phyloP scores from a whole-genome alignment of 306 rosid species.

The Casuarina glauca region DNA sequence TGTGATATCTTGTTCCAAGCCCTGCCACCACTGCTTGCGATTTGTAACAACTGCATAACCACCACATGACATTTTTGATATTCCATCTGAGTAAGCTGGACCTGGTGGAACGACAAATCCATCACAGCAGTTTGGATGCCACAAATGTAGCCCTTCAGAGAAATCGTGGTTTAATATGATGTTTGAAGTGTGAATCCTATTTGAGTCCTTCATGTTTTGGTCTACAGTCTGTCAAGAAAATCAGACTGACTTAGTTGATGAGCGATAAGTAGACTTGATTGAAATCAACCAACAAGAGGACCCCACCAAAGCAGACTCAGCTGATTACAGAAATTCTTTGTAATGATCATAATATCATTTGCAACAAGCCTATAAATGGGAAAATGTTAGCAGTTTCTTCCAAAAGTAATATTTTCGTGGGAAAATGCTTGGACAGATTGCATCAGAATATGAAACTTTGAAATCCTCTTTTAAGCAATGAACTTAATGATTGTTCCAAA shows the following conservation, averaged over 20 bases:
- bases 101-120: slow-evolving; percentile 58
- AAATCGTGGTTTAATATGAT: slow-evolving; percentile 77
- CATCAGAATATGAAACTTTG: not conserved
- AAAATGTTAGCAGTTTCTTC: not conserved
- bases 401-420: not conserved
- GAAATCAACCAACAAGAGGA: not conserved
- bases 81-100: slow-evolving; percentile 39
- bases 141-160: slow-evolving; percentile 67
- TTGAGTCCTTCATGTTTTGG: slow-evolving; percentile 33
- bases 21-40: slow-evolving; percentile 91
- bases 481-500: not conserved
- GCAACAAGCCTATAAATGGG: not conserved
- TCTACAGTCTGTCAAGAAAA: slow-evolving; percentile 46
- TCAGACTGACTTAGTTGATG: not conserved
- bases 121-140: slow-evolving; percentile 73
- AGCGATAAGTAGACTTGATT: too few species aligned
- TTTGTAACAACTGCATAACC: slow-evolving; percentile 64
- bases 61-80: slow-evolving; percentile 20
- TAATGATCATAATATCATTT: not conserved
- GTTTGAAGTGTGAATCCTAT: slow-evolving; percentile 46
- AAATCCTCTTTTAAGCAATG: not conserved
- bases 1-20: slow-evolving; percentile 90
- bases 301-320: not conserved
- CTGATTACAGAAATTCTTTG: not conserved
- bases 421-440: not conserved